Conservation (phyloP, 371 early-diverging fungal species). For the Mucor velutinosus region DNA sequence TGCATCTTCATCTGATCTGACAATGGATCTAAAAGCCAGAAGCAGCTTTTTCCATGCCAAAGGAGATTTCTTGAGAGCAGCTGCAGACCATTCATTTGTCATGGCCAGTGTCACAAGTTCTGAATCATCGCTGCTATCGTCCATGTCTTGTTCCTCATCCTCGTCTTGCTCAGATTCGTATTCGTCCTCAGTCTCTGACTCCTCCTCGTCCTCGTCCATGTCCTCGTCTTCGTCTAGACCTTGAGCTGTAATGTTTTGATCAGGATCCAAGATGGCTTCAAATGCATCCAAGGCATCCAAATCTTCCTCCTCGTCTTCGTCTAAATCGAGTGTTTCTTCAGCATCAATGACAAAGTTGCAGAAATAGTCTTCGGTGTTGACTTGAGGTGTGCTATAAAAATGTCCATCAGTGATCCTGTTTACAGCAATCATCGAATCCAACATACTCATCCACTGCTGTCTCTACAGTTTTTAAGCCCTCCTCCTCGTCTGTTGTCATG, state of each 20-base stretch:
- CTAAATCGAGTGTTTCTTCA: constrained; percentile 46
- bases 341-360: constrained; percentile 39
- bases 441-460: constrained; percentile 12
- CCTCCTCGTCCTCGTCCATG: constrained; percentile 26
- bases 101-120: constrained; percentile 39
- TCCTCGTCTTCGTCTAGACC: constrained; percentile 24
- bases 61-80: constrained; percentile 37
- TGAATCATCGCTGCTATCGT: constrained; percentile 19
- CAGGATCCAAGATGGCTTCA: constrained; percentile 28
- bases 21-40: constrained; percentile 82
- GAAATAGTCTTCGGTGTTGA: constrained; percentile 42
- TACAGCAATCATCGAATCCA: not conserved
- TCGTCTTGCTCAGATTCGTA: constrained; percentile 31
- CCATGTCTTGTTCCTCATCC: constrained; percentile 30
- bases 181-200: constrained; percentile 32
- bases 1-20: constrained; percentile 55
- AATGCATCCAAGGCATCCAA: constrained; percentile 38
- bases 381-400: constrained; percentile 16
- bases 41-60: constrained; percentile 55
- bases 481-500: constrained; percentile 6
- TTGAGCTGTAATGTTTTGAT: constrained; percentile 29
- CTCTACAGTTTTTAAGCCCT: not conserved
- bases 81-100: constrained; percentile 36
- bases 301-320: constrained; percentile 46
- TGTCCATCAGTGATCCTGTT: not conserved